phyloP scores from a whole-genome alignment of 768 basidiomycete genomes.

The Ramaria sp. region DNA sequence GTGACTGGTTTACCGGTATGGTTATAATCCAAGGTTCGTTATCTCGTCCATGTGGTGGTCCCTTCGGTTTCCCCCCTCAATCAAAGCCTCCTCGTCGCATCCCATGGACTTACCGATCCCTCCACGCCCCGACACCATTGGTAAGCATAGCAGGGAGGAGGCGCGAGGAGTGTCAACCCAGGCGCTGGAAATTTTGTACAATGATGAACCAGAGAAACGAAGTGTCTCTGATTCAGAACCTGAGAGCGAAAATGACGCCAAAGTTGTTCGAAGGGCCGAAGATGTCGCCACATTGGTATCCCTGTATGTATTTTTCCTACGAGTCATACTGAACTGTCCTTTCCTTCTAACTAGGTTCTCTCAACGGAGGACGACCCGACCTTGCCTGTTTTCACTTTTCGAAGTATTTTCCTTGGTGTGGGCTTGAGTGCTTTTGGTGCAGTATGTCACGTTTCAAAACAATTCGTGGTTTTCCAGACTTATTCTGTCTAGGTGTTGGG shows the following conservation, averaged over 20 bases:
- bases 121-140: neutral
- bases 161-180: too few species aligned
- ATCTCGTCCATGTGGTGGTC: too few species aligned
- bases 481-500: constrained; percentile 15
- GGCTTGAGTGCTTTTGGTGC: constrained; percentile 40
- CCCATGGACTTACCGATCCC: neutral
- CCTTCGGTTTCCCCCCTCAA: too few species aligned
- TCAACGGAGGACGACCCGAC: constrained; percentile 39
- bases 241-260: constrained; percentile 13
- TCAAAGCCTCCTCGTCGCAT: too few species aligned
- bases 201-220: too few species aligned
- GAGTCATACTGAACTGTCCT: neutral
- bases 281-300: constrained; percentile 33
- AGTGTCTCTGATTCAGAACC: neutral
- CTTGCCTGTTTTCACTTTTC: constrained; percentile 38
- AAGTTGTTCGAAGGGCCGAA: constrained; percentile 31
- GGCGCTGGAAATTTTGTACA: too few species aligned
- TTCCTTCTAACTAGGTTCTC: constrained; percentile 25
- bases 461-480: neutral
- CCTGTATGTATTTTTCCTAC: neutral
- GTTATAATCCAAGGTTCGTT: too few species aligned
- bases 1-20: too few species aligned
- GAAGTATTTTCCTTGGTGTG: constrained; percentile 35
- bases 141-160: too few species aligned
- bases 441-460: constrained; percentile 14